Conservation (phyloP, 2,329 filamentous ascomycete species). For the Nemania abortiva region DNA sequence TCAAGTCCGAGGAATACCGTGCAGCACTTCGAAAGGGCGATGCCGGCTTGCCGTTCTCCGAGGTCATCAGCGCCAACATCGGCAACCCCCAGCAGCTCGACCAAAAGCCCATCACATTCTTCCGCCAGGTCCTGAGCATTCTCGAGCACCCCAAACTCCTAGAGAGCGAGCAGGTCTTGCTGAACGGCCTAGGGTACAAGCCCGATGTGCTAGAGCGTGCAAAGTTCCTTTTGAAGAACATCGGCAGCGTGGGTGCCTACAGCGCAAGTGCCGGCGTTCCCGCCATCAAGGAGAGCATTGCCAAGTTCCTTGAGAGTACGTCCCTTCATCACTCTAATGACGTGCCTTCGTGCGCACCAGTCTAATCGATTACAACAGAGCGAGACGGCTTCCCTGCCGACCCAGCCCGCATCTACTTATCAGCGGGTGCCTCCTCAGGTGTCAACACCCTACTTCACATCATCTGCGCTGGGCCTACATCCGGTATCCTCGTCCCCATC, state of each 20-base stretch:
- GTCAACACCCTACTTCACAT: slow-evolving; percentile 94
- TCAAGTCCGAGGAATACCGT: slow-evolving; percentile 92
- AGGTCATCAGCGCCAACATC: slow-evolving; percentile 97
- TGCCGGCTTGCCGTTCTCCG: slow-evolving; percentile 80
- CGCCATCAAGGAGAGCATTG: slow-evolving; percentile 88
- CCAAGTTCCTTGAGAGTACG: slow-evolving; percentile 89
- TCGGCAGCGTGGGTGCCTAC: slow-evolving; percentile 95
- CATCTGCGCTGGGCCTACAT: slow-evolving; percentile 81
- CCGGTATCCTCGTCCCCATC: slow-evolving; percentile 92
- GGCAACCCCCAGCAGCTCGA: slow-evolving; percentile 99
- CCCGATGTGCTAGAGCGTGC: slow-evolving; percentile 88
- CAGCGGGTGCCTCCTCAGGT: slow-evolving; percentile 89
- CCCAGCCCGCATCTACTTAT: slow-evolving; percentile 87
- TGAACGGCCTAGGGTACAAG: slow-evolving; percentile 84
- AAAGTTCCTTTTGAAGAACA: slow-evolving; percentile 80
- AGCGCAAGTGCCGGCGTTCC: slow-evolving; percentile 92
- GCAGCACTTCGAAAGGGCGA: slow-evolving; percentile 74
- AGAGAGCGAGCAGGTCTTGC: slow-evolving; percentile 83
- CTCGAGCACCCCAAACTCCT: slow-evolving; percentile 90
- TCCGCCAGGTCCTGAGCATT: slow-evolving; percentile 94
- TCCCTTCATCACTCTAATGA: slow-evolving; percentile 35
- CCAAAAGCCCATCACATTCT: slow-evolving; percentile 99
- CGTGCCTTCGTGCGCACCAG: neutral
- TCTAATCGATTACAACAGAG: slow-evolving; percentile 58
- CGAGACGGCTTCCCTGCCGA: slow-evolving; percentile 91